Conservation (phyloP, 2,329 filamentous ascomycete species). For the Helminthosporium solani region DNA sequence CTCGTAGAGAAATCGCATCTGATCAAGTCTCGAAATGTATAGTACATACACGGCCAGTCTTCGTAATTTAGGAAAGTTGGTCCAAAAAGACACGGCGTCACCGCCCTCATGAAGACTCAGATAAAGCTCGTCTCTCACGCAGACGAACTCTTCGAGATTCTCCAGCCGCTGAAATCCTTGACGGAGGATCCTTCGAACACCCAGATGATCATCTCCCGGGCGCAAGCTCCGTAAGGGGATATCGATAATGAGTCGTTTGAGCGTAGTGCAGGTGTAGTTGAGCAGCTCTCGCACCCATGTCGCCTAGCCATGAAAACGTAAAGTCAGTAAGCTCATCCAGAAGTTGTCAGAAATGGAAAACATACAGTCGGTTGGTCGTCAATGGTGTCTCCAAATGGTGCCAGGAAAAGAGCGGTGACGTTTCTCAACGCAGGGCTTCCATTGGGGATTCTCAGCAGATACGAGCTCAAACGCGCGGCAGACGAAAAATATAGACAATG, state of each 20-base stretch:
- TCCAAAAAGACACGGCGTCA: conserved; percentile 44
- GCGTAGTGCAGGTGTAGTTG: conserved; percentile 41
- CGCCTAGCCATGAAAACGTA: too few species aligned
- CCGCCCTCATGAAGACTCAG: conserved; percentile 25
- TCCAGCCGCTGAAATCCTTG: conserved; percentile 50
- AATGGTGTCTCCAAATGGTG: conserved; percentile 40
- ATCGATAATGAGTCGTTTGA: conserved; percentile 51
- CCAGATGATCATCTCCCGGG: conserved; percentile 46
- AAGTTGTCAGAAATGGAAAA: too few species aligned
- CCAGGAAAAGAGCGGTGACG: conserved; percentile 44
- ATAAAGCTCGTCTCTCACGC: conserved; percentile 50
- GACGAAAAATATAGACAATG: conserved; percentile 51
- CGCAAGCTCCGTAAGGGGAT: conserved; percentile 51
- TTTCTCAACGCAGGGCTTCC: conserved; percentile 11
- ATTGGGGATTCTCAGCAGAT: conserved; percentile 18
- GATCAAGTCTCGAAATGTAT: too few species aligned
- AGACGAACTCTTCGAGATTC: conserved; percentile 52
- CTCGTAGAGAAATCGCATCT: too few species aligned
- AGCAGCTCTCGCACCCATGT: conserved; percentile 45
- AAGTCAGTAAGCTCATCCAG: too few species aligned
- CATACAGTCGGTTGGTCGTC: conserved; percentile 47
- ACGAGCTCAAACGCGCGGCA: conserved; percentile 25
- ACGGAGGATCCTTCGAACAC: conserved; percentile 42
- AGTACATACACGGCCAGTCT: conserved; percentile 46
- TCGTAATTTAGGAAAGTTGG: conserved; percentile 46